Evolutionary conservation across 176 grass and related monocot species (phyloP).

Genomic region (Ampelocalamus luodianensis): DNA sequence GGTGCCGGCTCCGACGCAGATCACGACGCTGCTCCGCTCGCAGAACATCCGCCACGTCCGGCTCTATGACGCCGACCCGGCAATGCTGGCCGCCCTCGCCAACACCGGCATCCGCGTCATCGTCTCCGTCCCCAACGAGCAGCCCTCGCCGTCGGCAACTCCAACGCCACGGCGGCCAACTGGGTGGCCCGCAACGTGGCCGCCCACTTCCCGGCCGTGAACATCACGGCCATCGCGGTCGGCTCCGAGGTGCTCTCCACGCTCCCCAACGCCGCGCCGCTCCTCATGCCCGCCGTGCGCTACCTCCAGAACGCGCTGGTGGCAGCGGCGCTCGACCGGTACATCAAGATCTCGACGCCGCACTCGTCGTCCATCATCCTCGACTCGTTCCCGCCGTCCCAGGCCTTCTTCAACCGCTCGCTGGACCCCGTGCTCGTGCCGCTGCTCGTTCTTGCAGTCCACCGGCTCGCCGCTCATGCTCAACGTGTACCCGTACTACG

Average conservation of each 20-base stretch:
- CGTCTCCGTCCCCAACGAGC: constrained; percentile 92
- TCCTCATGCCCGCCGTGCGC: constrained; percentile 76
- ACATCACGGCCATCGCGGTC: constrained; percentile 88
- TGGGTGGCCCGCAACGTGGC: constrained; percentile 85
- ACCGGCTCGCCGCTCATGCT: constrained; percentile 80
- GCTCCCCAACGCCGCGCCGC: constrained; percentile 70
- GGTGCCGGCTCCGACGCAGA: constrained; percentile 79
- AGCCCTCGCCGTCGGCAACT: constrained; percentile 86
- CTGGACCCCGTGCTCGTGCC: constrained; percentile 68
- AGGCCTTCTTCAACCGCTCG: constrained; percentile 98
- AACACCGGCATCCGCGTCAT: constrained; percentile 83
- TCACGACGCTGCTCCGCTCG: constrained; percentile 75
- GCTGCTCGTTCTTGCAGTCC: constrained; percentile 84
- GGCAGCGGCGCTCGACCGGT: constrained; percentile 79
- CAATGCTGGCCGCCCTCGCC: constrained; percentile 77
- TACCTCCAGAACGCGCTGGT: constrained; percentile 95
- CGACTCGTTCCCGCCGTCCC: constrained; percentile 94
- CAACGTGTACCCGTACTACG: constrained; percentile 98
- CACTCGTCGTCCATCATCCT: constrained; percentile 97
- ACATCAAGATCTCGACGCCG: constrained; percentile 85
- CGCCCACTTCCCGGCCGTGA: constrained; percentile 77
- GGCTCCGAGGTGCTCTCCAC: constrained; percentile 87
- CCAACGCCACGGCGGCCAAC: constrained; percentile 85
- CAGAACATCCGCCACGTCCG: constrained; percentile 84
- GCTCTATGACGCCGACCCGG: constrained; percentile 77